Conservation (phyloP, 78 protist genomes). For the Capsaspora owczarzaki region DNA sequence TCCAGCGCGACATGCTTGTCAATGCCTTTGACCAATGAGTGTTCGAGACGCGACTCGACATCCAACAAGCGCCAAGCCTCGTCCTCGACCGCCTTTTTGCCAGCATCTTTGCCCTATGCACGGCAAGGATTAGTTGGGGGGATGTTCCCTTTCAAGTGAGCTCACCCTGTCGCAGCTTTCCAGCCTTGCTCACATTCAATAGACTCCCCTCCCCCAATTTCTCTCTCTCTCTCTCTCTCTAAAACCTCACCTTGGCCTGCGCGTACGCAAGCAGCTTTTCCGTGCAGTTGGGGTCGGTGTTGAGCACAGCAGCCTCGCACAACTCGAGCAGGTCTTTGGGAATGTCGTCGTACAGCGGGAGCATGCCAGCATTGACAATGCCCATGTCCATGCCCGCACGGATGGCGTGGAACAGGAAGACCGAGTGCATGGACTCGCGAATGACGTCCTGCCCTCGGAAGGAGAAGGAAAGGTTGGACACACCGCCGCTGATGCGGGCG, state of each 20-base stretch:
- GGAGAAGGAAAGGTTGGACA: slow-evolving; percentile 96
- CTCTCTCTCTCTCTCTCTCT: no score
- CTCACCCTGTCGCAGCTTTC: no score
- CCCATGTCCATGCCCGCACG: slow-evolving; percentile 95
- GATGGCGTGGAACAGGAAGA: slow-evolving; percentile 78
- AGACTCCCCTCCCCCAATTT: no score
- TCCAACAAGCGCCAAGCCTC: slow-evolving; percentile 80
- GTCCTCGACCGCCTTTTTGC: slow-evolving; percentile 10
- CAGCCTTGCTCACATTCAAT: no score
- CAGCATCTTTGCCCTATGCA: no score
- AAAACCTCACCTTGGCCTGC: no score
- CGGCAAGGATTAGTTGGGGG: no score
- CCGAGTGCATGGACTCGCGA: slow-evolving; percentile 93
- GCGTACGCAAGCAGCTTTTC: slow-evolving; percentile 45
- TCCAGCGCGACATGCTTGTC: slow-evolving; percentile 77
- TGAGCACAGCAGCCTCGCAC: slow-evolving; percentile 60
- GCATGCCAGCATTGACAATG: slow-evolving; percentile 93
- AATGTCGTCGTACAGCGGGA: slow-evolving; percentile 88
- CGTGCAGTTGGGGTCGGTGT: slow-evolving; percentile 32
- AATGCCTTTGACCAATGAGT: slow-evolving; percentile 91
- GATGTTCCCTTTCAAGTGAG: no score
- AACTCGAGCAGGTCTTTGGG: slow-evolving; percentile 43
- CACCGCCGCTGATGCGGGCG: slow-evolving; percentile 82
- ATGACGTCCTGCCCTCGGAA: slow-evolving; percentile 87
- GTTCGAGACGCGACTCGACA: slow-evolving; percentile 66